Conservation (phyloP, 2,329 filamentous ascomycete species). For the Diaporthe sp. region DNA sequence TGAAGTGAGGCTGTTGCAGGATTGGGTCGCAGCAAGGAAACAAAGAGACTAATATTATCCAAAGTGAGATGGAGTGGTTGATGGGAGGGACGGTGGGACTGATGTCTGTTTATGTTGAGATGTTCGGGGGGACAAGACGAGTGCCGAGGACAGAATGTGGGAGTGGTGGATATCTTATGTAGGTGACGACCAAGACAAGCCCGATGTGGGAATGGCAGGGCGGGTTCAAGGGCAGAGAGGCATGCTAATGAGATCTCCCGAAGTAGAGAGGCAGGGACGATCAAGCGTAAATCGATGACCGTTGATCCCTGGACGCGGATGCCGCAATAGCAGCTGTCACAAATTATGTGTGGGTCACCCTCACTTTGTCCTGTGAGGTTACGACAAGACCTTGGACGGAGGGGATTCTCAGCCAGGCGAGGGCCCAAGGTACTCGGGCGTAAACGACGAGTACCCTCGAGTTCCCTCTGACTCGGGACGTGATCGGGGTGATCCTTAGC, state of each 20-base stretch:
- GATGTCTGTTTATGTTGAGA: constrained; percentile 42
- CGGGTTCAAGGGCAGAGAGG: constrained; percentile 38
- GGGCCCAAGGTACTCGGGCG: constrained; percentile 41
- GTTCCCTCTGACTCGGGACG: constrained; percentile 50
- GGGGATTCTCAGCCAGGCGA: constrained; percentile 40
- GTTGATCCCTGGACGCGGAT: constrained; percentile 55
- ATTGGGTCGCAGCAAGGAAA: constrained; percentile 8
- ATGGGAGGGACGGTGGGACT: neutral
- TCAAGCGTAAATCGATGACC: constrained; percentile 61
- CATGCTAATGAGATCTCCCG: constrained; percentile 44
- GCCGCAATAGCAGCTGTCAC: constrained; percentile 61
- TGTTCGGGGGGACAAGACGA: constrained; percentile 35
- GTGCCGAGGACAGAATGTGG: constrained; percentile 41
- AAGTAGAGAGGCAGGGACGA: constrained; percentile 53
- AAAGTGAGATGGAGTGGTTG: constrained; percentile 11
- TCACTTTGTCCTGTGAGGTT: constrained; percentile 39
- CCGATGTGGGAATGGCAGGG: constrained; percentile 34
- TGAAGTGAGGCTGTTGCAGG: constrained; percentile 36
- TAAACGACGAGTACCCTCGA: constrained; percentile 43
- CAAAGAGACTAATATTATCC: constrained; percentile 26
- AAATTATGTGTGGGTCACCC: constrained; percentile 63
- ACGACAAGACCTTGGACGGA: constrained; percentile 54
- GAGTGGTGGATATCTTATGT: constrained; percentile 57
- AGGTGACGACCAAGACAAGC: constrained; percentile 38
- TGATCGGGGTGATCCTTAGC: constrained; percentile 46